phyloP scores from a whole-genome alignment of 2,329 filamentous ascomycete species.

The Scedosporium aurantiacum region DNA sequence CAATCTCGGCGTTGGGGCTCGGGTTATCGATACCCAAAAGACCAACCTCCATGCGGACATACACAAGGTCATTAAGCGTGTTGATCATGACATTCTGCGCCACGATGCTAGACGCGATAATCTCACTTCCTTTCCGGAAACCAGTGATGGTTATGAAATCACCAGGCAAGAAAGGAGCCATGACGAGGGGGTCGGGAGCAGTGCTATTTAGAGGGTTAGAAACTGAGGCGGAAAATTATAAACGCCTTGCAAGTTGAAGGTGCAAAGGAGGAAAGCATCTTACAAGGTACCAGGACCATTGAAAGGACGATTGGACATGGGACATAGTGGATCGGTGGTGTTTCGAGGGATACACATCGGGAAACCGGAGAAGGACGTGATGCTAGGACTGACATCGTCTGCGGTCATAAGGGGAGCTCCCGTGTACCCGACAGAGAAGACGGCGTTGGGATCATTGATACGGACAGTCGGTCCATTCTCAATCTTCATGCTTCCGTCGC shows the following conservation, averaged over 20 bases:
- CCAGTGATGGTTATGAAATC: conserved; percentile 25
- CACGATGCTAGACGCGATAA: conserved; percentile 24
- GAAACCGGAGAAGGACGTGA: conserved; percentile 37
- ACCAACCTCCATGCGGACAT: conserved; percentile 23
- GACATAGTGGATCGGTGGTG: conserved; percentile 22
- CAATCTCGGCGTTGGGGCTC: conserved; percentile 22
- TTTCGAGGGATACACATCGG: conserved; percentile 40
- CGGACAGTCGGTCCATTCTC: conserved; percentile 20
- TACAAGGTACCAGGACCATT: conserved; percentile 22
- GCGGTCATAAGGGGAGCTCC: conserved; percentile 31
- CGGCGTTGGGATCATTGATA: conserved; percentile 34
- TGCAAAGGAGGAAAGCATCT: conserved; percentile 6
- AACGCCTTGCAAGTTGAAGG: not conserved
- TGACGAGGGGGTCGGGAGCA: conserved; percentile 22
- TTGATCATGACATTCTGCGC: conserved; percentile 25
- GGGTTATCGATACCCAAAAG: conserved; percentile 23
- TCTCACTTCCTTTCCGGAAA: conserved; percentile 18
- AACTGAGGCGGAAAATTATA: not conserved
- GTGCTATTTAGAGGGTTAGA: conserved; percentile 13
- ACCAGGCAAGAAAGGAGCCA: conserved; percentile 24
- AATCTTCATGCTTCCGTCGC: conserved; percentile 22
- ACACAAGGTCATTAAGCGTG: conserved; percentile 20
- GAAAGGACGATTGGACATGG: conserved; percentile 22
- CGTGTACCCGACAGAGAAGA: conserved; percentile 27
- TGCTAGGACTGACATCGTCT: conserved; percentile 35